Evolutionary conservation across 2,329 filamentous ascomycete species (phyloP).

Genomic region (Colletotrichum theobromicola): DNA sequence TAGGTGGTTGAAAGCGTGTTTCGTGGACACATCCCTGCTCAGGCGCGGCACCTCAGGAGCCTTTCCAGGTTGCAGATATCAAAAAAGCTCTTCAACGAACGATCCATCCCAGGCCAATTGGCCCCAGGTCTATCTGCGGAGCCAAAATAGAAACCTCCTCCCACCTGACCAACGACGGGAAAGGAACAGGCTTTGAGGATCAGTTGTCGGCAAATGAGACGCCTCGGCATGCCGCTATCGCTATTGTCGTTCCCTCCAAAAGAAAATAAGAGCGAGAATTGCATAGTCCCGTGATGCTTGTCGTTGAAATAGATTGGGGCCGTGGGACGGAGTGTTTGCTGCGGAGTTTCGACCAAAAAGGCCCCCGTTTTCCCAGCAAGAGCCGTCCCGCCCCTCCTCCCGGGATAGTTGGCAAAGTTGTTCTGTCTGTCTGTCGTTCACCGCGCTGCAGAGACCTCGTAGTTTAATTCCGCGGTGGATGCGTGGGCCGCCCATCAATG

Average conservation of each 20-base stretch:
- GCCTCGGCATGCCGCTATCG: not conserved
- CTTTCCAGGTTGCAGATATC: not conserved
- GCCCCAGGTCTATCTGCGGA: not conserved
- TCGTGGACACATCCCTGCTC: not conserved
- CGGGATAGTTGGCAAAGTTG: not conserved
- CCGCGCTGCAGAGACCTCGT: not conserved
- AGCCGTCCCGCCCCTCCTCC: not conserved
- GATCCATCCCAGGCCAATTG: not conserved
- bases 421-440: not conserved
- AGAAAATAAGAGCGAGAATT: not conserved
- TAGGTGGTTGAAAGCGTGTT: slow-evolving; percentile 1
- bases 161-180: not conserved
- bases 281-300: not conserved
- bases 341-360: not conserved
- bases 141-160: not conserved
- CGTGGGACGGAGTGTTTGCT: not conserved
- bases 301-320: not conserved
- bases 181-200: not conserved
- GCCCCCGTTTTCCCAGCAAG: not conserved
- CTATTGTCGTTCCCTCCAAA: not conserved
- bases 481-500: slow-evolving; percentile 6
- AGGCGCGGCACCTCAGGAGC: not conserved
- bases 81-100: not conserved
- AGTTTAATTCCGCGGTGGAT: not conserved
- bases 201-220: not conserved